Evolutionary conservation across 139 green algal species (phyloP).

Genomic region (Dunaliella primolecta): DNA sequence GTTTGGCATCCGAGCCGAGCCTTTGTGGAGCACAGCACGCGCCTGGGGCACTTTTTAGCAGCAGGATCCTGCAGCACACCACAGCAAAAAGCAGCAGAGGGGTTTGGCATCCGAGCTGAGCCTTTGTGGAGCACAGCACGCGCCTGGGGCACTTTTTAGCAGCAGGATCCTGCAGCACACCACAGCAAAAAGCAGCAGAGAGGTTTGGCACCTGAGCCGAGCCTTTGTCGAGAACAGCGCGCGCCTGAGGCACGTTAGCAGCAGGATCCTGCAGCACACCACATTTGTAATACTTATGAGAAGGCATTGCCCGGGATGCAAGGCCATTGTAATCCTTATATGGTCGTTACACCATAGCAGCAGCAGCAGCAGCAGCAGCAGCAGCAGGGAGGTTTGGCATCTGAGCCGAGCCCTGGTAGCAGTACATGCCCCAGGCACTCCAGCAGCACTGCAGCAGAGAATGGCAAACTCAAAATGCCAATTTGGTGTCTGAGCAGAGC

Average conservation of each 20-base stretch:
- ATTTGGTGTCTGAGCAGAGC: no score
- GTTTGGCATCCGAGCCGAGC: slow-evolving; percentile 65
- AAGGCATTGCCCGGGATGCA: no score
- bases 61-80: background rate
- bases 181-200: background rate
- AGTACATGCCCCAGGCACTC: no score
- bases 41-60: slow-evolving; percentile 58
- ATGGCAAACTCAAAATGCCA: no score
- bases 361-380: no score
- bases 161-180: slow-evolving; percentile 17
- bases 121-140: slow-evolving; percentile 80
- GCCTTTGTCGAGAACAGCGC: slow-evolving; percentile 83
- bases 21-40: slow-evolving; percentile 83
- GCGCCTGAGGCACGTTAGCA: slow-evolving; percentile 59
- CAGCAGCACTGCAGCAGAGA: no score
- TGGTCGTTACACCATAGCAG: no score
- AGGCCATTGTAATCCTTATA: no score
- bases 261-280: background rate
- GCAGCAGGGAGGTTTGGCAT: no score
- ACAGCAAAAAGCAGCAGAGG: background rate
- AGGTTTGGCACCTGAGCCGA: slow-evolving; percentile 62
- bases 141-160: slow-evolving; percentile 59
- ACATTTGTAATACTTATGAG: no score
- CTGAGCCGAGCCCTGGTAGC: no score
- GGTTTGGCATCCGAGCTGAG: slow-evolving; percentile 67